Base-by-base conservation (phyloP, 441 rosid species). In the Populus trichocarpa region DNA sequence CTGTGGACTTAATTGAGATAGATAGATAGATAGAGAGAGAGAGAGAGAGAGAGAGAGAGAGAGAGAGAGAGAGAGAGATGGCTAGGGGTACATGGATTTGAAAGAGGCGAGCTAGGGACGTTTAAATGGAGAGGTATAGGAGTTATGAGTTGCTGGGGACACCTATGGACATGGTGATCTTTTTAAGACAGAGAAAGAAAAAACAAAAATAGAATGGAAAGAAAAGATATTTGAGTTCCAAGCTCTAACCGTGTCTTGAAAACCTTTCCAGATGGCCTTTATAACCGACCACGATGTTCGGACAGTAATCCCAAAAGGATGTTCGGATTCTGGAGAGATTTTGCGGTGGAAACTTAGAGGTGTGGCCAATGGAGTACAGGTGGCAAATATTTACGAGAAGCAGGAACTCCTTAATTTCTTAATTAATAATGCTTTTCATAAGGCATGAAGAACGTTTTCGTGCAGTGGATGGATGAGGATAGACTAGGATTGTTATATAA, bases 91-190 rank as follows among this genome's bases (percentile, higher is more conserved):
- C 50, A 40, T 25, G 23, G 40, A 23, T 8, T 53, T 63, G 70
- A 32, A 26, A 18, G 69, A 22, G 50, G 30, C 70, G n/a, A 8
- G 79, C 40, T 64, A 64, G 13, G 2, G 69, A 71, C 53, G 71
- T 71, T 77, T 71, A 77, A 77, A 77, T 77, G 75, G 80, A 30
- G 70, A 64, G 71, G 67, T 65, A 70, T 20, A 25, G 57, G 78
- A 53, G 50, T 75, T 46, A 22, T n/a, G n/a, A 46, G 69, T 30
- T 40, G 65, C 12, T 40, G 6, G 75, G 70, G 30, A 8, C 18
- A 40, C 8, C 6, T 10, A 26, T 32, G 75, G 32, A 64, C 16
- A 38, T 30, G 9, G 26, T 12, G 22, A 5, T 33, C 9, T 5
- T 63, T 57, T 10, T 0, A 8, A 23, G 66, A 61, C 28, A 3